Base-by-base conservation (phyloP, 2,329 filamentous ascomycete genomes). In the Fusarium brevicatenulatum region DNA sequence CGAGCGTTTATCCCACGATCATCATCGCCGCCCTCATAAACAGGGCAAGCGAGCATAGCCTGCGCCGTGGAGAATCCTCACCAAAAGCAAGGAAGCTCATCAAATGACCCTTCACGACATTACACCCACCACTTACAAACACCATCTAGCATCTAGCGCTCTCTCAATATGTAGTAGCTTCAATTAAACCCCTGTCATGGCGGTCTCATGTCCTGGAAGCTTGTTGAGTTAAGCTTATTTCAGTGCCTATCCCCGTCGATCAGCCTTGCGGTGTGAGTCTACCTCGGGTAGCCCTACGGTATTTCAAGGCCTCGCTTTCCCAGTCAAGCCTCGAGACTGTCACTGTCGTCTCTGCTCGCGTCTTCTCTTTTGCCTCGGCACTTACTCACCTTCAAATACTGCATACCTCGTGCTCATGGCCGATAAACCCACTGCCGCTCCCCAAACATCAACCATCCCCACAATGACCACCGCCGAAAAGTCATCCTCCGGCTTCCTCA, bases 161-260 rank as follows among this genome's bases (percentile, higher is more conserved):
- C 21, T n/a, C 23, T 68, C 36, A 23, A 49, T 19, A 12, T n/a
- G 63, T 65, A 44, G 25, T 69, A 69, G 52, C 46, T 58, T 39
- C 39, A 28, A n/a, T 39, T n/a, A 11, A 8, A 18, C 52, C 66
- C 66, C 40, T 69, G 66, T 49, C 16, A 61, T 69, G 52, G 66
- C 58, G 58, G 66, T 69, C 52, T 70, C 66, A 53, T 49, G 53
- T 32, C 16, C 44, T 39, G 21, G 25, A 56, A 40, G 37, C 55
- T 49, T 63, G 39, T 15, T 47, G 32, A 25, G 28, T 58, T 68
- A 69, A 69, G 66, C 66, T 69, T 69, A 58, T 52, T 58, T 70
- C 46, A 65, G 46, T 65, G 58, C 50, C 21, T 47, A 46, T 53
- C 30, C 50, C 60, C 50, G 30, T 19, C 39, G 36, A 61, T 62